These are phyloP conservation scores for Aspergillus oerlinghausenensis DNA, from an alignment of 2,329 filamentous ascomycete genomes.

Conservation along the genomic window DNA sequence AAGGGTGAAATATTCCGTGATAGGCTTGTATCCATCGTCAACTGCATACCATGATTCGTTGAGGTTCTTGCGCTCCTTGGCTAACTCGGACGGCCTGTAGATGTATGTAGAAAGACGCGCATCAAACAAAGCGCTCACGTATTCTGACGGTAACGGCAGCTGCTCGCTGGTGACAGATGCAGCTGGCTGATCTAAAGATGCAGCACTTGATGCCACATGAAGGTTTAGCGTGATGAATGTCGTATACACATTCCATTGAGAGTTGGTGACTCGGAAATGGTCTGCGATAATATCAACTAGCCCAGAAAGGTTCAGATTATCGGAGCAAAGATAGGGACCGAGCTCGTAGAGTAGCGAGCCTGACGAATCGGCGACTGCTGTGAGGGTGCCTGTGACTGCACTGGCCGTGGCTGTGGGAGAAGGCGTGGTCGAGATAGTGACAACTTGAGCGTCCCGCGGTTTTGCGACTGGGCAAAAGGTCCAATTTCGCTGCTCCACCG, in stretches of 20 bases:
- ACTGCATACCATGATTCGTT: slow-evolving; percentile 55
- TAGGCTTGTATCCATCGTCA: slow-evolving; percentile 40
- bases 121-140: slow-evolving; percentile 47
- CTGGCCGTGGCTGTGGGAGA: slow-evolving; percentile 16
- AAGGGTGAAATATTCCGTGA: slow-evolving; percentile 50
- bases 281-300: slow-evolving; percentile 49
- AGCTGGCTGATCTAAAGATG: slow-evolving; percentile 40
- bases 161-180: slow-evolving; percentile 35
- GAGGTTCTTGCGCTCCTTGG: slow-evolving; percentile 51
- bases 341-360: slow-evolving; percentile 40
- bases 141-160: slow-evolving; percentile 43
- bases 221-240: slow-evolving; percentile 55
- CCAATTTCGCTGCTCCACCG: slow-evolving; percentile 50
- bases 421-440: slow-evolving; percentile 16
- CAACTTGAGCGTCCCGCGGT: slow-evolving; percentile 27
- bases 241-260: slow-evolving; percentile 52
- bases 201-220: slow-evolving; percentile 49
- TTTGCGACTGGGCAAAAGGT: slow-evolving; percentile 58
- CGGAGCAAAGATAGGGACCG: slow-evolving; percentile 54
- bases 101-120: slow-evolving; percentile 47
- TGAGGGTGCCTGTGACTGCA: slow-evolving; percentile 18
- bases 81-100: slow-evolving; percentile 51
- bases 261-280: slow-evolving; percentile 51
- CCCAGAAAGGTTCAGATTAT: slow-evolving; percentile 47
- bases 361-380: slow-evolving; percentile 19